phyloP scores from a whole-genome alignment of 2,329 filamentous ascomycete genomes.

The Pseudopithomyces chartarum region DNA sequence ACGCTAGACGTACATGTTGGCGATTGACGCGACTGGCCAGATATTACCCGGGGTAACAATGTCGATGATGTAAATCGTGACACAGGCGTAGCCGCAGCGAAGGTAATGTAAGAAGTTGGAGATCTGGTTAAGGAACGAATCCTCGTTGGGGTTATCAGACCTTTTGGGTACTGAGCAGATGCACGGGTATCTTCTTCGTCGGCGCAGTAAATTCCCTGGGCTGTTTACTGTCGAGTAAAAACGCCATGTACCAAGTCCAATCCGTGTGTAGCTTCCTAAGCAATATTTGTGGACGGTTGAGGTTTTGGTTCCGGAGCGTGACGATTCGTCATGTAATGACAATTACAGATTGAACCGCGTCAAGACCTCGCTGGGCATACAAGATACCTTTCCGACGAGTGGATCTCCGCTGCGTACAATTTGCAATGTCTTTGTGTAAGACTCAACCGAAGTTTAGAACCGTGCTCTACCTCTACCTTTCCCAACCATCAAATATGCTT shows the following conservation, averaged over 20 bases:
- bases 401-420: slow-evolving; percentile 47
- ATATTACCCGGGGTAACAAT: slow-evolving; percentile 55
- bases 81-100: slow-evolving; percentile 52
- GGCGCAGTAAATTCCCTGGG: slow-evolving; percentile 12
- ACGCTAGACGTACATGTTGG: slow-evolving; percentile 60
- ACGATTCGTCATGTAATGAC: slow-evolving; percentile 39
- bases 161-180: slow-evolving; percentile 30
- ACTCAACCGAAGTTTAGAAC: slow-evolving; percentile 32
- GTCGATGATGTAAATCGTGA: slow-evolving; percentile 54
- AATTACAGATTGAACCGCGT: slow-evolving; percentile 36
- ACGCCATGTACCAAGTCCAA: slow-evolving; percentile 35
- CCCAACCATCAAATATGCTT: slow-evolving; percentile 36
- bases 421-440: slow-evolving; percentile 53
- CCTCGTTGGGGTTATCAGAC: slow-evolving; percentile 46
- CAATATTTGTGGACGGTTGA: slow-evolving; percentile 16
- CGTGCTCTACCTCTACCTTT: slow-evolving; percentile 45
- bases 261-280: slow-evolving; percentile 16
- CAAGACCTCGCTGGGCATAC: slow-evolving; percentile 59
- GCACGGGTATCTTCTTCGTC: slow-evolving; percentile 54
- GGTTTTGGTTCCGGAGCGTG: slow-evolving; percentile 44
- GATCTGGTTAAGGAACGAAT: slow-evolving; percentile 40
- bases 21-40: slow-evolving; percentile 71
- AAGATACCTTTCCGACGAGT: slow-evolving; percentile 64
- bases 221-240: slow-evolving; percentile 22
- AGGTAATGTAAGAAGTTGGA: slow-evolving; percentile 50